phyloP scores from a whole-genome alignment of 805 yeast species.

The Candida adriatica region DNA sequence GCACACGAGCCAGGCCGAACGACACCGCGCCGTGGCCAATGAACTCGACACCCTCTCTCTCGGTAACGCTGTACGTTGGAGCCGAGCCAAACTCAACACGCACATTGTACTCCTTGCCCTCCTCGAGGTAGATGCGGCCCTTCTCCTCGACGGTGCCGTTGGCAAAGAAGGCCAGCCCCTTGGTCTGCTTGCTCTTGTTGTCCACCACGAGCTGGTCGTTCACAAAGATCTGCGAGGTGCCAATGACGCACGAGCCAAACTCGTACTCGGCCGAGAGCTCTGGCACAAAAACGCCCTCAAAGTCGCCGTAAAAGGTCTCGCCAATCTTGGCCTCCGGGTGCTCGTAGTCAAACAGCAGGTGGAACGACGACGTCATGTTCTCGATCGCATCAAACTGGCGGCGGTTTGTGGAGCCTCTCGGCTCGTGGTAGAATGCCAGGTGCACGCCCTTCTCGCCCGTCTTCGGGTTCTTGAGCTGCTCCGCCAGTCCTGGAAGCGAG shows the following conservation, averaged over 20 bases:
- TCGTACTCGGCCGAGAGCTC: slow-evolving; percentile 42
- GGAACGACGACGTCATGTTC: slow-evolving; percentile 17
- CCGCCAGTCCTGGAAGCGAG: slow-evolving; percentile 29
- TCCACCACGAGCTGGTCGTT: slow-evolving; percentile 49
- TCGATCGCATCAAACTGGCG: slow-evolving; percentile 25
- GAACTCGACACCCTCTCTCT: slow-evolving; percentile 15
- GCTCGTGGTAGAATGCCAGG: slow-evolving; percentile 22
- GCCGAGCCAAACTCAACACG: slow-evolving; percentile 47
- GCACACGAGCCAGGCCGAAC: slow-evolving; percentile 27
- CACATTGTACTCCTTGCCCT: slow-evolving; percentile 39
- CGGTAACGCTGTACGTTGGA: slow-evolving; percentile 27
- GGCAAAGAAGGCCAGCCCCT: slow-evolving; percentile 46
- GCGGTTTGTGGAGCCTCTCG: slow-evolving; percentile 15
- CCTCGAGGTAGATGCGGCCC: slow-evolving; percentile 31
- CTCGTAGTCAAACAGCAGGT: slow-evolving; percentile 26
- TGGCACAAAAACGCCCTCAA: slow-evolving; percentile 40
- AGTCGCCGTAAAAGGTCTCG: slow-evolving; percentile 35
- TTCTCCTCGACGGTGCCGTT: slow-evolving; percentile 47
- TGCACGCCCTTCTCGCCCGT: slow-evolving; percentile 22
- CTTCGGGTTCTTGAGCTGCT: slow-evolving; percentile 17
- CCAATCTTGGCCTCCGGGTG: slow-evolving; percentile 14
- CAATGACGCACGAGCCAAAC: slow-evolving; percentile 45
- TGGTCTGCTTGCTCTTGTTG: slow-evolving; percentile 44
- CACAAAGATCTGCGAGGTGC: slow-evolving; percentile 49
- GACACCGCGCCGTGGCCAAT: slow-evolving; percentile 31